These are phyloP conservation scores for Sporisorium sorghi DNA, from an alignment of 1,284 basidiomycete genomes.

Conservation along the genomic window DNA sequence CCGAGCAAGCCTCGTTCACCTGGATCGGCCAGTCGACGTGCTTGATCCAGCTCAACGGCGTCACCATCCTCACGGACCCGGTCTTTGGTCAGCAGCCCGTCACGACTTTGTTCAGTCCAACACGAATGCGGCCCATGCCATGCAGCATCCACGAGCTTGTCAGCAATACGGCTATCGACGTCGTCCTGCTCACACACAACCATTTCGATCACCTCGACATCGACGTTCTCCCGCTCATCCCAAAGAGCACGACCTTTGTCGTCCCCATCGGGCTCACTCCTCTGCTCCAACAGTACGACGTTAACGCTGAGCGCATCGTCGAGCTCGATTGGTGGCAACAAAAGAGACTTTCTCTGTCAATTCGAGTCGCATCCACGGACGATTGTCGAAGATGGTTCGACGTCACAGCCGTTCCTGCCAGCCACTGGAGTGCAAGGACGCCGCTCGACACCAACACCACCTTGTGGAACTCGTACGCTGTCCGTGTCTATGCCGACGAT, in stretches of 20 bases:
- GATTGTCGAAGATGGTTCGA: constrained; percentile 28
- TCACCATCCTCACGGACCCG: constrained; percentile 72
- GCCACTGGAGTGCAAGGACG: constrained; percentile 72
- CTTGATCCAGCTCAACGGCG: constrained; percentile 71
- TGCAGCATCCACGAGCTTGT: constrained; percentile 70
- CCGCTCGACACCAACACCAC: constrained; percentile 72
- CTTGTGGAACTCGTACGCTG: constrained; percentile 69
- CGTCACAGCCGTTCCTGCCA: constrained; percentile 54
- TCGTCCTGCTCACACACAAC: constrained; percentile 72
- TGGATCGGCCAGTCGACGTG: constrained; percentile 65
- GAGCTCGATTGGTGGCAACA: constrained; percentile 69
- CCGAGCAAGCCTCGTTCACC: constrained; percentile 47
- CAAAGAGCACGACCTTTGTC: constrained; percentile 55
- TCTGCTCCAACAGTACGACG: constrained; percentile 55
- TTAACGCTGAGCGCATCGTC: constrained; percentile 43
- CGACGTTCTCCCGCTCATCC: constrained; percentile 51
- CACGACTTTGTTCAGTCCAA: constrained; percentile 70
- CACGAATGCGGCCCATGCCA: constrained; percentile 70
- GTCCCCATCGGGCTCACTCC: constrained; percentile 61
- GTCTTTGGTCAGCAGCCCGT: constrained; percentile 71
- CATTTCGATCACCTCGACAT: constrained; percentile 65
- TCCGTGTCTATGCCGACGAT: constrained; percentile 33
- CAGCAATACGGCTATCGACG: constrained; percentile 68
- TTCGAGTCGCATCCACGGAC: constrained; percentile 23
- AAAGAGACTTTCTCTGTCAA: constrained; percentile 9